phyloP scores from a whole-genome alignment of 1,284 basidiomycete species.

The Mycosarcoma maydis region DNA sequence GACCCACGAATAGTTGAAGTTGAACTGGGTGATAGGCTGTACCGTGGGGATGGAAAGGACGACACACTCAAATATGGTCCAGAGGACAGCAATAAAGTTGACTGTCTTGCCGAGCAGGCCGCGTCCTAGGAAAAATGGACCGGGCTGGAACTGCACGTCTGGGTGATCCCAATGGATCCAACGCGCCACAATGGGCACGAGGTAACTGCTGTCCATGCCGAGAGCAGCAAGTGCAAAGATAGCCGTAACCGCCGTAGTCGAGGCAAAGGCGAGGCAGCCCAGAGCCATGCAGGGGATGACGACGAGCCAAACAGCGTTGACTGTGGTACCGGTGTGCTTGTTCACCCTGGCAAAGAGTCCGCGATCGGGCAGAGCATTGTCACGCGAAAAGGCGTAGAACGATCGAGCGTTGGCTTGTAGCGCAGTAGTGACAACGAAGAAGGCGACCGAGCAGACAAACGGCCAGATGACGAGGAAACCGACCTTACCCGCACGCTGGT shows the following conservation, averaged over 20 bases:
- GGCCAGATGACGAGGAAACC: conserved; percentile 76
- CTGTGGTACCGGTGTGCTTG: conserved; percentile 74
- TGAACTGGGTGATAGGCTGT: conserved; percentile 39
- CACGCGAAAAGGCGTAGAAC: conserved; percentile 88
- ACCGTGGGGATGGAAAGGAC: conserved; percentile 56
- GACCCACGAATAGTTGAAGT: conserved; percentile 61
- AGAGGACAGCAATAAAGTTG: conserved; percentile 75
- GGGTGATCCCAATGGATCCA: conserved; percentile 81
- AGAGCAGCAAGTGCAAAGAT: conserved; percentile 73
- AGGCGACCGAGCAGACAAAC: conserved; percentile 65
- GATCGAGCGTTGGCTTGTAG: conserved; percentile 87
- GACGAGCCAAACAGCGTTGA: conserved; percentile 83
- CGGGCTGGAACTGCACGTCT: conserved; percentile 81
- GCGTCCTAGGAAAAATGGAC: conserved; percentile 86
- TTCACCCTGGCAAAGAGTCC: conserved; percentile 81
- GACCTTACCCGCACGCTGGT: conserved; percentile 56
- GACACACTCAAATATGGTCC: conserved; percentile 68
- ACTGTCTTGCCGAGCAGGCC: conserved; percentile 75
- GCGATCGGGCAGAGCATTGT: conserved; percentile 81
- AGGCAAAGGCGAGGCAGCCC: conserved; percentile 58
- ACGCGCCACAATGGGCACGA: conserved; percentile 69
- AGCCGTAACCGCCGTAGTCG: conserved; percentile 58
- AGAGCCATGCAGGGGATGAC: conserved; percentile 70
- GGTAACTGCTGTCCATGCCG: conserved; percentile 78
- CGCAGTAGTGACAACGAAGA: conserved; percentile 70